Percentiles rank a stretch among this genome's conserved stretches.
Conservation (phyloP, 108 stramenopile genomes). For the Discostella stelligeroides region DNA sequence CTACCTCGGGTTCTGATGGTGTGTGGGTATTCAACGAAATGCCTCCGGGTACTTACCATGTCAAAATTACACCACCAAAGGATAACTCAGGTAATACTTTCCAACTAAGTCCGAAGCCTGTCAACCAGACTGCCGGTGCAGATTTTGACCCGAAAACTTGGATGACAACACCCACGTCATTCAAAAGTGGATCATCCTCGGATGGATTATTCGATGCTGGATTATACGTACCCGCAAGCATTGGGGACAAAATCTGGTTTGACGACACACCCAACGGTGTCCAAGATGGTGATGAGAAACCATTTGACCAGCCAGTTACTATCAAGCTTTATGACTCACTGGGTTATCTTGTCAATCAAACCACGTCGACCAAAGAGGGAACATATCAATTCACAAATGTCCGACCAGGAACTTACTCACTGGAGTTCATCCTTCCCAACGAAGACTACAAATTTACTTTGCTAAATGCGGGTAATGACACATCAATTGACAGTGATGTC, state of each 20-base stretch:
- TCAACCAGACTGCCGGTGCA: slow-evolving; percentile 11
- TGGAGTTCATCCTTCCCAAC: slow-evolving; percentile 18
- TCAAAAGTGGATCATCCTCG: slow-evolving; percentile 38
- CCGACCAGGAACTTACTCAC: slow-evolving; percentile 33
- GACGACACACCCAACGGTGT: slow-evolving; percentile 40
- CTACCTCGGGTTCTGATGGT: slow-evolving; percentile 22
- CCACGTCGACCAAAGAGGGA: slow-evolving; percentile 16
- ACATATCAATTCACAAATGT: slow-evolving; percentile 35
- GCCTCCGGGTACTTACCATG: slow-evolving; percentile 45
- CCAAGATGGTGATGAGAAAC: slow-evolving; percentile 39
- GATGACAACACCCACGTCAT: slow-evolving; percentile 23
- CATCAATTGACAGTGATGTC: slow-evolving; percentile 33
- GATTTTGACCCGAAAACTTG: slow-evolving; percentile 34
- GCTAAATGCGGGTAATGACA: slow-evolving; percentile 27
- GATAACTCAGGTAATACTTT: slow-evolving; percentile 1
- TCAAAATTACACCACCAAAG: slow-evolving; percentile 12
- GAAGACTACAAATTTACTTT: slow-evolving; percentile 39
- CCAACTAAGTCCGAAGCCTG: slow-evolving; percentile 2
- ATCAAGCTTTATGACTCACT: slow-evolving; percentile 41
- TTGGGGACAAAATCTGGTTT: slow-evolving; percentile 47
- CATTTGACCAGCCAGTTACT: slow-evolving; percentile 20
- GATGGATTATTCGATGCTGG: slow-evolving; percentile 40
- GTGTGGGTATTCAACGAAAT: slow-evolving; percentile 31
- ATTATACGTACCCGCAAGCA: slow-evolving; percentile 37
- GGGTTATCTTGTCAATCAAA: slow-evolving; percentile 28